Conservation (phyloP, 2,329 filamentous ascomycete species). For the Pseudodiploospora longispora region DNA sequence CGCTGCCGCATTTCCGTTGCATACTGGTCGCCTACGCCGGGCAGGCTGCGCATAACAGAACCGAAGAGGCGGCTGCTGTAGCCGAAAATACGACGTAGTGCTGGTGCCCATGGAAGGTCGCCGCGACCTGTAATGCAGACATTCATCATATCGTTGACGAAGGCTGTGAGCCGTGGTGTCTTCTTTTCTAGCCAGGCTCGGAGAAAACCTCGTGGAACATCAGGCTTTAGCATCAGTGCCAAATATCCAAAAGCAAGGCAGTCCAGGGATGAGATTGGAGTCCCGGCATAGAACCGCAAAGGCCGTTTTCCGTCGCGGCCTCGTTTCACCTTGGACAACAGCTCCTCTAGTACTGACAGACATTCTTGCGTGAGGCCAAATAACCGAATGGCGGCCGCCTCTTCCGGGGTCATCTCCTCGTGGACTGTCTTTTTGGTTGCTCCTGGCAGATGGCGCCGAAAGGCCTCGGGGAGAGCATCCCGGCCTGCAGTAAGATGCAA, state of each 20-base stretch:
- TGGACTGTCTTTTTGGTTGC: slow-evolving; percentile 49
- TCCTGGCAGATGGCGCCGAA: slow-evolving; percentile 30
- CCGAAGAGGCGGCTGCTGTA: slow-evolving; percentile 25
- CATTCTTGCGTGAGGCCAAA: slow-evolving; percentile 64
- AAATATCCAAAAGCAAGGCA: slow-evolving; percentile 77
- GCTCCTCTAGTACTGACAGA: slow-evolving; percentile 60
- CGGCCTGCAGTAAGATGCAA: slow-evolving; percentile 29
- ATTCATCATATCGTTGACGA: slow-evolving; percentile 23
- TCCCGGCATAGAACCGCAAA: slow-evolving; percentile 23
- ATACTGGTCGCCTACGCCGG: slow-evolving; percentile 28
- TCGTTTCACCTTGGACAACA: slow-evolving; percentile 25
- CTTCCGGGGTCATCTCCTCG: slow-evolving; percentile 59
- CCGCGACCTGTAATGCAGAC: slow-evolving; percentile 12
- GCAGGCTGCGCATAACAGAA: slow-evolving; percentile 26
- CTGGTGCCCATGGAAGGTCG: slow-evolving; percentile 20
- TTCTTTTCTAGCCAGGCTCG: slow-evolving; percentile 32
- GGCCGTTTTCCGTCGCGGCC: slow-evolving; percentile 6
- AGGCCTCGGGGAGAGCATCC: slow-evolving; percentile 30
- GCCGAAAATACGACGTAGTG: slow-evolving; percentile 14
- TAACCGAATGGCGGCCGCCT: slow-evolving; percentile 66
- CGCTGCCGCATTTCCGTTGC: slow-evolving; percentile 28
- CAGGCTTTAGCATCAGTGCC: slow-evolving; percentile 54
- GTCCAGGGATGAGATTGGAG: slow-evolving; percentile 45
- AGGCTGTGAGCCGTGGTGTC: slow-evolving; percentile 21
- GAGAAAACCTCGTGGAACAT: slow-evolving; percentile 34